Conservation (phyloP, 441 rosid species). For the Eugenia klotzschiana region DNA sequence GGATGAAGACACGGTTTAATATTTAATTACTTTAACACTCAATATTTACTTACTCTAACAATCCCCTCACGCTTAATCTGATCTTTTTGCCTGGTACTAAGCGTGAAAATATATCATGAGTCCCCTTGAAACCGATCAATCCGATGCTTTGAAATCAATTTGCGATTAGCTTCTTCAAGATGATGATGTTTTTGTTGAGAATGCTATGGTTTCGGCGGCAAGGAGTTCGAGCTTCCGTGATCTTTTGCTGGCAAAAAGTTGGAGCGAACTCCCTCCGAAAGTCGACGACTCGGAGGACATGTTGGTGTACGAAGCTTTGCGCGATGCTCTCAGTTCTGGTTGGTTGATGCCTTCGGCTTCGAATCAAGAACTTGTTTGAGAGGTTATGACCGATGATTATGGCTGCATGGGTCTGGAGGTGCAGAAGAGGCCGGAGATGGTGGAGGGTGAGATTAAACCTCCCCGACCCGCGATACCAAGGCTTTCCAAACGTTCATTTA, state of each 20-base stretch:
- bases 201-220: not conserved
- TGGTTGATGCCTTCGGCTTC: not conserved
- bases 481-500: not conserved
- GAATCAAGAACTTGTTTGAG: not conserved
- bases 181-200: not conserved
- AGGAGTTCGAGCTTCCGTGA: not conserved
- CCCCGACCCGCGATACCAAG: too few relatives aligned
- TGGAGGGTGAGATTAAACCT: too few relatives aligned
- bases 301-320: rapidly evolving
- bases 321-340: not conserved
- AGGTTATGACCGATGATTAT: not conserved
- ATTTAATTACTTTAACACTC: too few relatives aligned
- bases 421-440: too few relatives aligned
- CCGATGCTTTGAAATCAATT: not conserved
- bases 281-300: too few relatives aligned
- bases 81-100: too few relatives aligned
- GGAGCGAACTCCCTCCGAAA: not conserved
- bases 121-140: not conserved
- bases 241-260: not conserved
- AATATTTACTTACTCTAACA: too few relatives aligned
- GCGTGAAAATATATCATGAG: too few relatives aligned
- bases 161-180: not conserved
- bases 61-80: too few relatives aligned
- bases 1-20: too few relatives aligned
- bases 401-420: not conserved